Base-by-base conservation (phyloP, 495 filamentous ascomycete genomes). In the Penicillium fimorum region DNA sequence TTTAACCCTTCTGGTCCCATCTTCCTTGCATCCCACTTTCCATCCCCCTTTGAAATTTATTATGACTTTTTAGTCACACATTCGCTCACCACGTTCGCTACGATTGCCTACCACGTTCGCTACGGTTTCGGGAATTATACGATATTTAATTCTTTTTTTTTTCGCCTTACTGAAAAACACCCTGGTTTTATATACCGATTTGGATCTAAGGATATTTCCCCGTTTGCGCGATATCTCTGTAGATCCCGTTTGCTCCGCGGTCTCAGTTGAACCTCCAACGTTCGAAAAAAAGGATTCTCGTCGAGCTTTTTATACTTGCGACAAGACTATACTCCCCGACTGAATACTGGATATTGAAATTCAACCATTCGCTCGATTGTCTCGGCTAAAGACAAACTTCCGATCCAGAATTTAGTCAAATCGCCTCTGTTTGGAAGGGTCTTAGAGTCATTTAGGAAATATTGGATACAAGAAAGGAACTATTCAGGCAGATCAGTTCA, bases 71-170 rank as follows among this genome's bases (percentile, higher is more conserved):
- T 74, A 67, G 57, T 65, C 60, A 48, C 66, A 71, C 73, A 70
- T 72, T 75, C 72, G 75, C 74, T 72, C 68, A 60, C 61, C 55
- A 70, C 71, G 64, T 70, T 74, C 70, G 70, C 71, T 65, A 78
- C 75, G 75, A 71, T 78, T 73, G 75, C 74, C 64, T 58, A 72
- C 59, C 69, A 76, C 75, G 66, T 73, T 77, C 75, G 75, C 75
- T 77, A 77, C 70, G 65, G 60, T 65, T 58, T 46, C 30, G 61
- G 35, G 35, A 17, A 48, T 61, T 50, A 35, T 37, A 41, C 47
- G 47, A 48, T 56, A 33, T 38, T 45, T 50, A 43, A 44, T 57
- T 29, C 20, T 30, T 18, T 41, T 42, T n/a, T 32, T n/a, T 42
- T 7, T 32, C 20, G n/a, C 50, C 51, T 53, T 53, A 29, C 41